A percentile compares a stretch with the other conserved stretches of the same genome.
Evolutionary conservation across 768 basidiomycete species (phyloP).

Genomic region (Sistotremastrum niveocremeum): DNA sequence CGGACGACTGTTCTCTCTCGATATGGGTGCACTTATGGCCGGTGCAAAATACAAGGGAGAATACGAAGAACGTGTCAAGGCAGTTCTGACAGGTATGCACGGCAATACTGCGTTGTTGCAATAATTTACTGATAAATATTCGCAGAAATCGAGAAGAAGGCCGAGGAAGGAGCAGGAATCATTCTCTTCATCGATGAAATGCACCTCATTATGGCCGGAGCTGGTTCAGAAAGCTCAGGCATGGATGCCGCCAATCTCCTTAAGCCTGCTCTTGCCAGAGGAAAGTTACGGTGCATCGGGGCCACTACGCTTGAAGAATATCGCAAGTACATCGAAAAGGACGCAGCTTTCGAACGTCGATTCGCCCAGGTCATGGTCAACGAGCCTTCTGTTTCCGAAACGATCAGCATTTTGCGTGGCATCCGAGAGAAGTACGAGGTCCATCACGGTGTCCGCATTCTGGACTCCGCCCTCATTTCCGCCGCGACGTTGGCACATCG

Average conservation of each 20-base stretch:
- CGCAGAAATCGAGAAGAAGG: constrained; percentile 79
- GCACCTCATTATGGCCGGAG: constrained; percentile 87
- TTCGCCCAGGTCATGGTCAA: constrained; percentile 91
- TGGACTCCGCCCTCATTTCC: constrained; percentile 75
- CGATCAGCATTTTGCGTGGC: constrained; percentile 88
- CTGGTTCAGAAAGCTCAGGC: constrained; percentile 69
- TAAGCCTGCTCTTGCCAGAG: constrained; percentile 84
- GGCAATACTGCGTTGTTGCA: constrained; percentile 2
- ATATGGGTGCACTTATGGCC: constrained; percentile 94
- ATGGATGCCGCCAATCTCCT: constrained; percentile 92
- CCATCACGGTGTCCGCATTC: constrained; percentile 80
- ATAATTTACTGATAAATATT: not conserved
- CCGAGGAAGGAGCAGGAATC: constrained; percentile 62
- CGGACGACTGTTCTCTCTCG: constrained; percentile 68
- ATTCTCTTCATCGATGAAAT: constrained; percentile 94
- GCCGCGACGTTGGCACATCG: constrained; percentile 90
- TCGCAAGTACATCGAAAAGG: constrained; percentile 85
- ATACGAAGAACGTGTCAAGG: constrained; percentile 92
- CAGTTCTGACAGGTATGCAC: constrained; percentile 44
- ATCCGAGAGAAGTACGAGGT: constrained; percentile 92
- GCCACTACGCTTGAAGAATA: constrained; percentile 92
- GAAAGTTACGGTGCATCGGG: constrained; percentile 56
- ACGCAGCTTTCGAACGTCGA: constrained; percentile 79
- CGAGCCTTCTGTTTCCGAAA: constrained; percentile 79
- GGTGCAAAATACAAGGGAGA: constrained; percentile 89